Percentiles rank a stretch among this genome's conserved stretches.
These are phyloP conservation scores for Sclerotinia nivalis DNA, from an alignment of 2,329 filamentous ascomycete genomes.

Conservation along the genomic window DNA sequence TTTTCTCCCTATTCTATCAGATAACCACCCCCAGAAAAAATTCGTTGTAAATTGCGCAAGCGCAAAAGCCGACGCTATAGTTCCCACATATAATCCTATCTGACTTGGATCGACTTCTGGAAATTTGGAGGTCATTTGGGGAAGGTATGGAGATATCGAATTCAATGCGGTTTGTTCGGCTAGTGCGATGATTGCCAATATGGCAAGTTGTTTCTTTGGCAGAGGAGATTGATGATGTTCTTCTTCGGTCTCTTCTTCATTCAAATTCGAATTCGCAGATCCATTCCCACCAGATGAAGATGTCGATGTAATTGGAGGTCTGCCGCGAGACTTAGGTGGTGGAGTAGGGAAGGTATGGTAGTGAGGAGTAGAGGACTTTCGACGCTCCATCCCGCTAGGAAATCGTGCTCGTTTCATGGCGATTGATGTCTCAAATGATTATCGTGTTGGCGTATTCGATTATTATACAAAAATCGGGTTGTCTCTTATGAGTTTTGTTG, in stretches of 20 bases:
- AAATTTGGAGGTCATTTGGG: slow-evolving; percentile 86
- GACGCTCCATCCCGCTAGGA: slow-evolving; percentile 33
- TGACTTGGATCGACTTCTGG: slow-evolving; percentile 71
- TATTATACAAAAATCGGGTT: background rate
- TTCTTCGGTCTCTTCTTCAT: slow-evolving; percentile 42
- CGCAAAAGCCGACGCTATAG: slow-evolving; percentile 88
- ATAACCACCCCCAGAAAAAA: slow-evolving; percentile 85
- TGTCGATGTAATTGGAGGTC: slow-evolving; percentile 40
- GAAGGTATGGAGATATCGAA: slow-evolving; percentile 92
- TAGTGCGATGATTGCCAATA: slow-evolving; percentile 85
- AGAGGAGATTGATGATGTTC: slow-evolving; percentile 59
- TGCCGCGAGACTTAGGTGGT: slow-evolving; percentile 65
- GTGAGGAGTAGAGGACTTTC: slow-evolving; percentile 52
- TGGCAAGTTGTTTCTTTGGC: slow-evolving; percentile 76
- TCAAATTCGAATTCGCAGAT: slow-evolving; percentile 38
- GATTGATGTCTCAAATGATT: background rate
- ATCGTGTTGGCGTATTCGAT: slow-evolving; percentile 6
- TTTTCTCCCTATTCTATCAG: slow-evolving; percentile 76
- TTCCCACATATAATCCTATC: slow-evolving; percentile 84
- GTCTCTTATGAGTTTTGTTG: background rate
- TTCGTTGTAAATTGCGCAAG: slow-evolving; percentile 91
- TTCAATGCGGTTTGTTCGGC: slow-evolving; percentile 96
- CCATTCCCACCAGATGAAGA: slow-evolving; percentile 40
- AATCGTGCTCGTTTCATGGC: slow-evolving; percentile 17
- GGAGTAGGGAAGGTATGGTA: slow-evolving; percentile 82